Percentiles rank a stretch among this genome's conserved stretches.
Evolutionary conservation across 805 yeast genomes (phyloP).

Genomic region (Yarrowia sp.): DNA sequence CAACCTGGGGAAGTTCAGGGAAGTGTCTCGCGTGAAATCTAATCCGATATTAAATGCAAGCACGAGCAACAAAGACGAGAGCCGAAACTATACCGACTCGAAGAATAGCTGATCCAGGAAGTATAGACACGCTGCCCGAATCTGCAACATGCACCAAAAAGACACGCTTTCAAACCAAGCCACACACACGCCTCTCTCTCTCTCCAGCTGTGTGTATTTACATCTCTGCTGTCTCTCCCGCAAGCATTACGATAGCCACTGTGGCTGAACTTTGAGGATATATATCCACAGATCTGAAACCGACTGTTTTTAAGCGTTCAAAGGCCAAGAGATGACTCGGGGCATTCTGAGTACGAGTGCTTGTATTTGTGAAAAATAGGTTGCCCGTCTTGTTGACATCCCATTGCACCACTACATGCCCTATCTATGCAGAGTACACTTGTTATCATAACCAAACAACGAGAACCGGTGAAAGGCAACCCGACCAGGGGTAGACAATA

Average conservation of each 20-base stretch:
- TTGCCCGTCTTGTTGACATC: no score
- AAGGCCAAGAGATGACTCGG: constrained; percentile 1
- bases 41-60: constrained; percentile 14
- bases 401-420: constrained; percentile 1
- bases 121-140: neutral
- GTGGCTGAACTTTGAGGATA: constrained; percentile 34
- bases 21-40: constrained; percentile 4
- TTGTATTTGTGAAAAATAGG: no score
- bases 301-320: neutral
- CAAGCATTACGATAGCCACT: neutral
- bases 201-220: no score
- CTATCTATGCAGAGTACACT: constrained; percentile 3
- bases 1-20: neutral
- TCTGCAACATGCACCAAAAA: neutral
- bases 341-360: neutral
- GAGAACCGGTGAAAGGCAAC: neutral
- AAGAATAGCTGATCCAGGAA: neutral
- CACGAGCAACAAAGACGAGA: constrained; percentile 12
- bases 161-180: constrained; percentile 2
- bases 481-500: neutral
- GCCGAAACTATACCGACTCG: neutral
- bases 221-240: no score
- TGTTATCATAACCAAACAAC: neutral
- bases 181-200: neutral
- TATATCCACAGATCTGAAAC: constrained; percentile 19